Evolutionary conservation across 2,329 filamentous ascomycete genomes (phyloP).

Genomic region (Coniochaeta sp.): DNA sequence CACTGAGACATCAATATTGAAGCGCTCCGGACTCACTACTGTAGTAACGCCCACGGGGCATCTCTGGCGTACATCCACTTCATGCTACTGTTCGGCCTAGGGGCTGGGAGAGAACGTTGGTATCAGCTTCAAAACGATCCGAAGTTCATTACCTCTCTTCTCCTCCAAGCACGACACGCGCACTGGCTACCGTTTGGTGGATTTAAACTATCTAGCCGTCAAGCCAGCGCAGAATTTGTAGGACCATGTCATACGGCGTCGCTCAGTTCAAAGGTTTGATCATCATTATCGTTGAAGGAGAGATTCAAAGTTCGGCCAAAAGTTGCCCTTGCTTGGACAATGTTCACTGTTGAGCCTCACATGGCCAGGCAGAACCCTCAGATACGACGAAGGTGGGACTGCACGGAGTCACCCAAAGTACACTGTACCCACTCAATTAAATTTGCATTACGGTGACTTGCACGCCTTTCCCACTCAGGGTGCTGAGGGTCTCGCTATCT

Average conservation of each 20-base stretch:
- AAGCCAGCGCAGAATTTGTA: neutral
- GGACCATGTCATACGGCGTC: neutral
- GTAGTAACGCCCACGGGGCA: neutral
- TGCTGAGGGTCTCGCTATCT: neutral
- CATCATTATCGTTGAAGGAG: neutral
- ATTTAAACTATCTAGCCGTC: too few relatives aligned
- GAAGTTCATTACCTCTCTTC: neutral
- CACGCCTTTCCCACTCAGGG: neutral
- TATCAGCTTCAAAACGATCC: neutral
- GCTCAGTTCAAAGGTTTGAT: neutral
- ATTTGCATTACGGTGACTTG: neutral
- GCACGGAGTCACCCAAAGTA: neutral
- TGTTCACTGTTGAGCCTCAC: neutral
- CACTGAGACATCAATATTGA: neutral
- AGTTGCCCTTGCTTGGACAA: neutral
- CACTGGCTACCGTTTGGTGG: neutral
- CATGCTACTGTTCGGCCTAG: neutral
- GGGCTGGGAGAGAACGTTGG: neutral
- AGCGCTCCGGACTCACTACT: neutral
- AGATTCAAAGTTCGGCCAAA: neutral
- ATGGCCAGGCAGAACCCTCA: neutral
- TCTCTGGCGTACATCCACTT: neutral
- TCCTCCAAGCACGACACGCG: neutral
- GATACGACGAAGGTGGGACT: neutral
- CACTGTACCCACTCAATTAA: neutral